A percentile compares a stretch with the other conserved stretches of the same genome.
phyloP scores from a whole-genome alignment of 768 basidiomycete species.

The Xerocomellus chrysenteron region DNA sequence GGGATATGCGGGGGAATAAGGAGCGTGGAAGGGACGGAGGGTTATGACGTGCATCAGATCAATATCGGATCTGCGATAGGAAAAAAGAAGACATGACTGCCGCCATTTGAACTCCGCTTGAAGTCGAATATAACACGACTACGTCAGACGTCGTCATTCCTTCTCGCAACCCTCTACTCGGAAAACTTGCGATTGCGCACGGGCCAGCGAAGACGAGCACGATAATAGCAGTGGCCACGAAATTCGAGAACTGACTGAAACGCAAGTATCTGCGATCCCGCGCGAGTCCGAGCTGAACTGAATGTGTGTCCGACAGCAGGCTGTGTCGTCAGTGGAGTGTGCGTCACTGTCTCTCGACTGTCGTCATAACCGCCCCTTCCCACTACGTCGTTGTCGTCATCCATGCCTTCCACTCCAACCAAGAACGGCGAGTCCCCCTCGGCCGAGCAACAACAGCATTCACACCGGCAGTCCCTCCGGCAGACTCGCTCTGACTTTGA shows the following conservation, averaged over 20 bases:
- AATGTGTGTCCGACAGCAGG: conserved; percentile 16
- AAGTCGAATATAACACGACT: conserved; percentile 44
- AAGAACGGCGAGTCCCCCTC: conserved; percentile 38
- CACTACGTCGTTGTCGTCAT: conserved; percentile 17
- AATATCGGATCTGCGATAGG: conserved; percentile 37
- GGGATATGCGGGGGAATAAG: conserved; percentile 18
- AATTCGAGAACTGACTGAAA: conserved; percentile 10
- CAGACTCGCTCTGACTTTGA: conserved; percentile 66
- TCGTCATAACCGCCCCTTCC: conserved; percentile 22
- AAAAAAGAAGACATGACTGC: conserved; percentile 7
- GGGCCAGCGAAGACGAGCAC: conserved; percentile 26
- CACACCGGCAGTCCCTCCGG: conserved; percentile 27
- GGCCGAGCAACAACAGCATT: conserved; percentile 12
- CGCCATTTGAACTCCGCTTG: conserved; percentile 39
- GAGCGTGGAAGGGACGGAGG: conserved; percentile 10
- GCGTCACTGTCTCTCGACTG: conserved; percentile 18
- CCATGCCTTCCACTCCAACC: conserved; percentile 29
- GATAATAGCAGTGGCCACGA: neutral
- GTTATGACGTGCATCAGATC: conserved; percentile 37
- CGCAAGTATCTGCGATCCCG: conserved; percentile 25
- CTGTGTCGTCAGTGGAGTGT: conserved; percentile 19
- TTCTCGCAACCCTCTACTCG: conserved; percentile 33
- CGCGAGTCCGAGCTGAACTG: conserved; percentile 18
- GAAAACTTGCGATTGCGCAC: conserved; percentile 30
- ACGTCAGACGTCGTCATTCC: conserved; percentile 45